phyloP scores from a whole-genome alignment of 495 filamentous ascomycete genomes.

The Xylaria scruposa region DNA sequence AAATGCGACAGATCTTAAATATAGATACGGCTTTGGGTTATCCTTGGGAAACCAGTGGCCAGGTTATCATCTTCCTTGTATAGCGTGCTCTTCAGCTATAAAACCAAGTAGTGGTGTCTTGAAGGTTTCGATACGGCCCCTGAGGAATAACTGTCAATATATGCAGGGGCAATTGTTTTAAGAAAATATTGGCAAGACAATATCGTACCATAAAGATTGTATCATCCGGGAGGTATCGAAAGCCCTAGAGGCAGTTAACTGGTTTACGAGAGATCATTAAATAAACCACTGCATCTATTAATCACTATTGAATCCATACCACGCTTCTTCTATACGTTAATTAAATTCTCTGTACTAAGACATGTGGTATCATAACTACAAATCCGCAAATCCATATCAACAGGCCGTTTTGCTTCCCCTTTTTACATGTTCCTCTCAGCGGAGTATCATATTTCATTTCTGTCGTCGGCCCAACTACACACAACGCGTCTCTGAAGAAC shows the following conservation, averaged over 20 bases:
- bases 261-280: neutral
- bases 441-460: neutral
- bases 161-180: conserved; percentile 3
- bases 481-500: no score
- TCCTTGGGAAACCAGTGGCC: neutral
- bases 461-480: neutral
- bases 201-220: neutral
- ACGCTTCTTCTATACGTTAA: neutral
- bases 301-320: neutral
- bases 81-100: neutral
- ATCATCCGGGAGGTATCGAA: neutral
- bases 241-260: neutral
- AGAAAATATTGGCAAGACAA: neutral
- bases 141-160: neutral
- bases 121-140: neutral
- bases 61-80: neutral
- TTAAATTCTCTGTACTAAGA: neutral
- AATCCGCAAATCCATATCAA: neutral
- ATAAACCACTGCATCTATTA: neutral
- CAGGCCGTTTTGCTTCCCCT: neutral
- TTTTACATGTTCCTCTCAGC: neutral
- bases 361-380: neutral
- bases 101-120: neutral
- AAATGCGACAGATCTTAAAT: neutral
- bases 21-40: neutral